These are phyloP conservation scores for Hypoxylon lienhwacheense DNA, from an alignment of 495 filamentous ascomycete genomes.

Conservation along the genomic window DNA sequence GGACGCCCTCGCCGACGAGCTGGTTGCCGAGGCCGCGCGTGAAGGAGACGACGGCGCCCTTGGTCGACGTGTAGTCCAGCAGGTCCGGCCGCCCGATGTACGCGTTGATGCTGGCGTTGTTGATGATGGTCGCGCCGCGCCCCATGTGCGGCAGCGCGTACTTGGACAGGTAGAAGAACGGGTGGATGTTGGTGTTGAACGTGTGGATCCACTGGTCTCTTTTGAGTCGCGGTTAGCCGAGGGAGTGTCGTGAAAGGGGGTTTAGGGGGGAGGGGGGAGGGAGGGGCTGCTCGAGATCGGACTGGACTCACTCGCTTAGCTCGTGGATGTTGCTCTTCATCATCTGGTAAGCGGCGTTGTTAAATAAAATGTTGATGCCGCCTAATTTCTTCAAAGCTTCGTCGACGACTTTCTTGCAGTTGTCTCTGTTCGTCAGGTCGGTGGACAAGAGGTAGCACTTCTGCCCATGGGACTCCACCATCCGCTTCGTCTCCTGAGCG, in stretches of 20 bases:
- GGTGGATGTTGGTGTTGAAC: conserved; percentile 76
- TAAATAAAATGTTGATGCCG: conserved; percentile 74
- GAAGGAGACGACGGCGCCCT: conserved; percentile 82
- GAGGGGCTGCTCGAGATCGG: too few species aligned
- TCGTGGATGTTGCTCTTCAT: conserved; percentile 72
- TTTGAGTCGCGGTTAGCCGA: conserved; percentile 11
- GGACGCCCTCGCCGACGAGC: conserved; percentile 69
- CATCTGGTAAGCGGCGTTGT: conserved; percentile 79
- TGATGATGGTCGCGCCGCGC: conserved; percentile 77
- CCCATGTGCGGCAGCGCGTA: conserved; percentile 76
- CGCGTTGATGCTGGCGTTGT: conserved; percentile 78
- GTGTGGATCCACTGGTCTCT: conserved; percentile 76
- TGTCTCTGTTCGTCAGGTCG: conserved; percentile 63
- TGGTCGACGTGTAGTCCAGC: conserved; percentile 82
- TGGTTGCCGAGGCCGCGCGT: conserved; percentile 79
- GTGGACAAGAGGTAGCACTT: conserved; percentile 62
- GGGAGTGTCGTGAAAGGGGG: neutral
- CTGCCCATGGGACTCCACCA: conserved; percentile 65
- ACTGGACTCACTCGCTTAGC: conserved; percentile 62
- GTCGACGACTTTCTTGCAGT: conserved; percentile 72
- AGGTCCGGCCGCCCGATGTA: conserved; percentile 82
- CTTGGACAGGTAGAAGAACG: conserved; percentile 76
- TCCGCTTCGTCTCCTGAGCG: conserved; percentile 69
- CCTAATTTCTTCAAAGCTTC: conserved; percentile 65
- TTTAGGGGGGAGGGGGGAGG: too few species aligned